Percentiles rank a stretch among this genome's conserved stretches.
Conservation (phyloP, 129 eudicot species). For the Lactuca saligna region DNA sequence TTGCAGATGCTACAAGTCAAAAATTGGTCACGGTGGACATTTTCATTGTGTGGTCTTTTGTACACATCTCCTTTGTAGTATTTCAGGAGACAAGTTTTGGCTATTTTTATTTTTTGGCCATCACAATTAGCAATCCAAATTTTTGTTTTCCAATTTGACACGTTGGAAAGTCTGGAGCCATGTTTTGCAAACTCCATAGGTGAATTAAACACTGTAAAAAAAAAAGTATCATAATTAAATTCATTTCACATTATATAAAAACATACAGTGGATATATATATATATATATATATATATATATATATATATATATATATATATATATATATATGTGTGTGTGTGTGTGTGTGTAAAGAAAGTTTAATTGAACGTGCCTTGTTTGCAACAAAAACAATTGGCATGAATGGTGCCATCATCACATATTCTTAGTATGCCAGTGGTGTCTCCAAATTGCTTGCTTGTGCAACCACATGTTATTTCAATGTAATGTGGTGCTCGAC, state of each 20-base stretch:
- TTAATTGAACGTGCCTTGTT: constrained; percentile 10
- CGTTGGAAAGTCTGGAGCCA: constrained; percentile 8
- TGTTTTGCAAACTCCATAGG: constrained; percentile 38
- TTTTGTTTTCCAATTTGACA: constrained; percentile 29
- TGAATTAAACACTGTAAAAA: not conserved
- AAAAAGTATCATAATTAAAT: not conserved
- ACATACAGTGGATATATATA: not conserved
- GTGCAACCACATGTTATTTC: not conserved
- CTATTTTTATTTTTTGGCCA: constrained; percentile 13
- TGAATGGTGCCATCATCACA: constrained; percentile 25
- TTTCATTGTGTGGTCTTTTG: constrained; percentile 15
- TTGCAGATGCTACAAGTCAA: constrained; percentile 19
- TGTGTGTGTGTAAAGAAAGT: not conserved
- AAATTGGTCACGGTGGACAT: constrained; percentile 31
- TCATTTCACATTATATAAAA: not conserved
- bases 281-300: no score
- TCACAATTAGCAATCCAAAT: constrained; percentile 22
- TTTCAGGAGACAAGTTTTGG: constrained; percentile 20
- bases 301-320: no score
- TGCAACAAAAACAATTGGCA: constrained; percentile 27
- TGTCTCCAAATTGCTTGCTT: not conserved
- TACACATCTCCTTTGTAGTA: constrained; percentile 17
- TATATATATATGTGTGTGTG: no score
- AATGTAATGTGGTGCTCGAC: not conserved
- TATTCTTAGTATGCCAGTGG: not conserved